Evolutionary conservation across 2,329 filamentous ascomycete genomes (phyloP).

Genomic region (Fusarium begoniae): DNA sequence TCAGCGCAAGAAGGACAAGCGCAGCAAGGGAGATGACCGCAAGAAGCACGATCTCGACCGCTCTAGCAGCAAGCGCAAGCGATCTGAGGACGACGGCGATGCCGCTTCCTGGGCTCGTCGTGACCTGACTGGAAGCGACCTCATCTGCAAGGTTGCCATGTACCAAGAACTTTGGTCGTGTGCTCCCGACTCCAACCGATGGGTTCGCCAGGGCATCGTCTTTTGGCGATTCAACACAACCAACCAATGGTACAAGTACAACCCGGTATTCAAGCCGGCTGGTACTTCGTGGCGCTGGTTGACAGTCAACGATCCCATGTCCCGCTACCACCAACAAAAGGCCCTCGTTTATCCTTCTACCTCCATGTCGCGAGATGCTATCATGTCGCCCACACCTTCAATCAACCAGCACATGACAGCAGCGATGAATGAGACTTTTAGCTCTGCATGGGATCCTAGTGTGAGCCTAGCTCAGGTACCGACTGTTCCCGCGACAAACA

Average conservation of each 20-base stretch:
- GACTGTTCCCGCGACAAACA: conserved; percentile 47
- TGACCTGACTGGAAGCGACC: conserved; percentile 60
- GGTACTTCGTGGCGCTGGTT: conserved; percentile 71
- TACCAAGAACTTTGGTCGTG: conserved; percentile 72
- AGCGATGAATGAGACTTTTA: conserved; percentile 67
- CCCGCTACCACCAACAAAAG: conserved; percentile 65
- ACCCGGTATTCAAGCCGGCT: conserved; percentile 59
- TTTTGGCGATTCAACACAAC: conserved; percentile 69
- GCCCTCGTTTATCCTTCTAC: conserved; percentile 51
- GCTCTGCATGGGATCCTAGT: conserved; percentile 56
- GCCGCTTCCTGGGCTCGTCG: conserved; percentile 52
- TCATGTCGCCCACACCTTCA: conserved; percentile 64
- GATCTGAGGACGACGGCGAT: conserved; percentile 53
- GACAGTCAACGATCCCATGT: conserved; percentile 67
- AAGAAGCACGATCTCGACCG: conserved; percentile 50
- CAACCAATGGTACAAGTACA: conserved; percentile 61
- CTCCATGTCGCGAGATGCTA: conserved; percentile 50
- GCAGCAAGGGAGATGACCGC: conserved; percentile 47
- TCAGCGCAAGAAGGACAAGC: conserved; percentile 51
- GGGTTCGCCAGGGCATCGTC: conserved; percentile 67
- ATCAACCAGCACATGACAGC: conserved; percentile 62
- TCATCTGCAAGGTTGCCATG: conserved; percentile 71
- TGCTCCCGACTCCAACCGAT: conserved; percentile 57
- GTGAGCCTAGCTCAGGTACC: conserved; percentile 47
- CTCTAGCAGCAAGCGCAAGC: conserved; percentile 51